Base-by-base conservation (phyloP, 371 early-diverging fungal genomes). In the Mortierella sp. region DNA sequence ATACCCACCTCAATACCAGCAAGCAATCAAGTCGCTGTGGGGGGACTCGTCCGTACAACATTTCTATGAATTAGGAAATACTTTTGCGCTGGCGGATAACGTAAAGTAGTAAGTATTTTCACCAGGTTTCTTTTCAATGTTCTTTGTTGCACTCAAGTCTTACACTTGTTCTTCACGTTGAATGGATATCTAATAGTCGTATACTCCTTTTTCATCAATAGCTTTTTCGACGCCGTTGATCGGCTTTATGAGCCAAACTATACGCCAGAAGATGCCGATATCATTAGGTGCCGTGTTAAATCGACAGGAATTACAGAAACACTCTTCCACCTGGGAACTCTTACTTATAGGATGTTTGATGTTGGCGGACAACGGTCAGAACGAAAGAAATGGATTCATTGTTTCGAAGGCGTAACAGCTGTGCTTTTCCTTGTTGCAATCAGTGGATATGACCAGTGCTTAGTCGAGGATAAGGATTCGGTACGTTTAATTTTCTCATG, bases 351-450 rank as follows among this genome's bases (percentile, higher is more conserved):
- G 30, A 95, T 97, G 96, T 91, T 96, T 85, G 97, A 97, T 85
- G 97, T 97, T 30, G 97, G 97, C 43, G 97, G 97, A 20, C 97
- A 97, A 86, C 86, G 96, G 26, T 92, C 93, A 32, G 96, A 96
- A 73, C 91, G 98, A 67, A 97, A 96, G 73, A 97, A 97, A 80
- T 97, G 98, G 98, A 90, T 96, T 52, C 97, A 96, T 62, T 97
- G 96, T 68, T 94, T 97, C 83, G 97, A 97, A 76, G 95, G 95
- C 66, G 98, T 98, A 12, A 97, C 97, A 11, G 95, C 97, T 0
- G 91, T 98, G 49, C 86, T 98, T 12, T 98, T 97, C 84, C 83
- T 96, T 66, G 97, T 96, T 10, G 97, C 97, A n/a, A 94, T 97
- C 49, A 90, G 91, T 63, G 98, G 96, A 78, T 98, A 97, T 83